phyloP scores from a whole-genome alignment of 2,329 filamentous ascomycete genomes.

The Didymosphaeria variabile region DNA sequence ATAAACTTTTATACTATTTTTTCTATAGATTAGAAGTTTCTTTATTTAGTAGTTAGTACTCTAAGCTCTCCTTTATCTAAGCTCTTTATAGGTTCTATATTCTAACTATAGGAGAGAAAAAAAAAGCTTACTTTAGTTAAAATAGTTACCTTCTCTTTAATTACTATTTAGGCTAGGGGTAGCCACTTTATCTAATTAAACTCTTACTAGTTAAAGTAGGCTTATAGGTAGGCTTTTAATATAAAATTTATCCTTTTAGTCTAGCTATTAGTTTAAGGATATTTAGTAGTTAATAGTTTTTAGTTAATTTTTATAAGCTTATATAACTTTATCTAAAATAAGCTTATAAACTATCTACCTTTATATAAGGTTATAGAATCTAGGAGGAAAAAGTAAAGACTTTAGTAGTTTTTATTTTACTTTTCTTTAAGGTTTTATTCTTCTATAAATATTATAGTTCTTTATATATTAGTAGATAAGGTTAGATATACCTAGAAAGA shows the following conservation, averaged over 20 bases:
- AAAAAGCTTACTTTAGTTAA: neutral
- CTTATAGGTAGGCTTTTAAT: constrained; percentile 9
- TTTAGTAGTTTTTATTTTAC: too few species aligned
- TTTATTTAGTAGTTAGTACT: too few species aligned
- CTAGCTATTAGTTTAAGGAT: constrained; percentile 10
- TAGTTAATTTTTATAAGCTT: constrained; percentile 6
- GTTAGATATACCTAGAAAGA: too few species aligned
- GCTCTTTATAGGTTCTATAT: neutral
- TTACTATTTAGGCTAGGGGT: constrained; percentile 11
- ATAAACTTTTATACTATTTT: neutral
- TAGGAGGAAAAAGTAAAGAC: neutral
- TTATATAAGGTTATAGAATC: constrained; percentile 6
- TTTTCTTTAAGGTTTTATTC: too few species aligned
- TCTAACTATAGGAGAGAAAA: neutral
- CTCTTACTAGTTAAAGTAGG: constrained; percentile 11
- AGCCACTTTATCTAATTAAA: constrained; percentile 9
- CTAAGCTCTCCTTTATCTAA: too few species aligned
- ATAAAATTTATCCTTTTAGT: constrained; percentile 8
- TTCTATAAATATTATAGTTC: too few species aligned
- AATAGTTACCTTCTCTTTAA: constrained; percentile 3
- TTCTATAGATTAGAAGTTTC: neutral
- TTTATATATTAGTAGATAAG: too few species aligned
- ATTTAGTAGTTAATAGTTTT: constrained; percentile 10
- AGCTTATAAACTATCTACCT: constrained; percentile 9
- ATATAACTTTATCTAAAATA: constrained; percentile 5